Evolutionary conservation across 495 filamentous ascomycete species (phyloP).

Genomic region (Penicillium diatomitis): DNA sequence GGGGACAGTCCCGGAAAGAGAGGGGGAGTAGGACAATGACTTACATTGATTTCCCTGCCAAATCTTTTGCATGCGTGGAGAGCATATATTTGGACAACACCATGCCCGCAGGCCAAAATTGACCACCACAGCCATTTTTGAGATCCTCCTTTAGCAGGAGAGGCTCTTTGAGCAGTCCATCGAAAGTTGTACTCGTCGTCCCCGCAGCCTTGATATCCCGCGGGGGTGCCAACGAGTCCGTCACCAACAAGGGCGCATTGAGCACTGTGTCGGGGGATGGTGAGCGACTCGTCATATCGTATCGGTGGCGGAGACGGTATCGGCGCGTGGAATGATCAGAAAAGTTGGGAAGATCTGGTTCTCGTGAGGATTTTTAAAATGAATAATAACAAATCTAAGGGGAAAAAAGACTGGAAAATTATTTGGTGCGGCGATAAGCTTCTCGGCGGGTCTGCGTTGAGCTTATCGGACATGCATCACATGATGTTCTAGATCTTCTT

Average conservation of each 20-base stretch:
- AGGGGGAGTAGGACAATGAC: constrained; percentile 24
- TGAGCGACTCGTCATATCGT: not conserved
- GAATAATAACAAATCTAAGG: too few relatives aligned
- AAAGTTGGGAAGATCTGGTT: too few relatives aligned
- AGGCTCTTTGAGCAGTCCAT: constrained; percentile 58
- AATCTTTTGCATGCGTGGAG: constrained; percentile 47
- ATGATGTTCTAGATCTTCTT: not conserved
- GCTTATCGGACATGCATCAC: constrained; percentile 1
- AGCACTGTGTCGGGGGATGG: constrained; percentile 18
- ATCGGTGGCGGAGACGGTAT: too few relatives aligned
- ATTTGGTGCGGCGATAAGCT: not conserved
- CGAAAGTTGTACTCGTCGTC: constrained; percentile 57
- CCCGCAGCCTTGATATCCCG: constrained; percentile 55
- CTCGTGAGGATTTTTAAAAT: too few relatives aligned
- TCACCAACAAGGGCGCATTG: constrained; percentile 25
- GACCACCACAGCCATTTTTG: constrained; percentile 78
- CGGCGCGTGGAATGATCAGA: too few relatives aligned
- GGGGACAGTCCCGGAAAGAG: not conserved
- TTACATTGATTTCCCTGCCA: constrained; percentile 64
- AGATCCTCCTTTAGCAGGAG: constrained; percentile 78
- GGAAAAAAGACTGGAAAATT: not conserved
- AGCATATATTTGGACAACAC: constrained; percentile 78
- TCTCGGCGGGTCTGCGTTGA: not conserved
- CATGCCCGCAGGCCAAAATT: constrained; percentile 91
- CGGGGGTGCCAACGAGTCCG: constrained; percentile 59